phyloP scores from a whole-genome alignment of 768 basidiomycete species.

The Mycena vulgaris region DNA sequence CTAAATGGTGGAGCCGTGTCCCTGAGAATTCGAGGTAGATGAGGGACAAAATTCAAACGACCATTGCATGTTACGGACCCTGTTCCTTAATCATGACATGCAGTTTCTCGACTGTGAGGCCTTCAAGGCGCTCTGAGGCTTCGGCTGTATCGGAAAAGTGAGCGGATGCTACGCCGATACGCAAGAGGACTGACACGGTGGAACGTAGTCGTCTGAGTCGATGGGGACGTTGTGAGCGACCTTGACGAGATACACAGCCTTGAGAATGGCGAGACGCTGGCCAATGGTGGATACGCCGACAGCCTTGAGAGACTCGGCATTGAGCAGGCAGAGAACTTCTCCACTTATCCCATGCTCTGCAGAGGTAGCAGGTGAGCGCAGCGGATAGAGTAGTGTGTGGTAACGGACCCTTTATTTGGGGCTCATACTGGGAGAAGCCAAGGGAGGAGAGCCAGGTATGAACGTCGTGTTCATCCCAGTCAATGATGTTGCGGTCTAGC shows the following conservation, averaged over 20 bases:
- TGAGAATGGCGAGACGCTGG: slow-evolving; percentile 92
- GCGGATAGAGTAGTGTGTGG: slow-evolving; percentile 24
- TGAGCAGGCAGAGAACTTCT: slow-evolving; percentile 88
- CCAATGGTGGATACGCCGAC: slow-evolving; percentile 93
- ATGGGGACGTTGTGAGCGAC: slow-evolving; percentile 86
- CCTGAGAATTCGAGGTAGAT: slow-evolving; percentile 57
- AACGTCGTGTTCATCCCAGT: slow-evolving; percentile 87
- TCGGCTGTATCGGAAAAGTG: slow-evolving; percentile 63
- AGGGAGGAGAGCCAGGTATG: slow-evolving; percentile 82
- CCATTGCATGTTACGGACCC: slow-evolving; percentile 61
- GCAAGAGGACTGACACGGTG: slow-evolving; percentile 77
- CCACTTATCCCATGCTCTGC: slow-evolving; percentile 94
- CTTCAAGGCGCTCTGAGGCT: slow-evolving; percentile 67
- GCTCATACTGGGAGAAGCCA: slow-evolving; percentile 90
- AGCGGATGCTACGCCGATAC: slow-evolving; percentile 41
- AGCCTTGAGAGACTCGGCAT: slow-evolving; percentile 87
- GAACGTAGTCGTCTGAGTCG: slow-evolving; percentile 88
- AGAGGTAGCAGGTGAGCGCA: slow-evolving; percentile 35
- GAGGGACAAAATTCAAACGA: slow-evolving; percentile 10
- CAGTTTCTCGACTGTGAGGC: slow-evolving; percentile 75
- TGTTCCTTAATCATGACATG: slow-evolving; percentile 81
- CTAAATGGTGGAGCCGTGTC: slow-evolving; percentile 76
- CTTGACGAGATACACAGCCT: slow-evolving; percentile 93
- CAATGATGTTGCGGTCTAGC: slow-evolving; percentile 54
- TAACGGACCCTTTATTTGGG: slow-evolving; percentile 80